Percentiles rank a stretch among this genome's conserved stretches.
These are phyloP conservation scores for Excoecaria agallocha DNA, from an alignment of 345 rosid genomes.

Conservation along the genomic window DNA sequence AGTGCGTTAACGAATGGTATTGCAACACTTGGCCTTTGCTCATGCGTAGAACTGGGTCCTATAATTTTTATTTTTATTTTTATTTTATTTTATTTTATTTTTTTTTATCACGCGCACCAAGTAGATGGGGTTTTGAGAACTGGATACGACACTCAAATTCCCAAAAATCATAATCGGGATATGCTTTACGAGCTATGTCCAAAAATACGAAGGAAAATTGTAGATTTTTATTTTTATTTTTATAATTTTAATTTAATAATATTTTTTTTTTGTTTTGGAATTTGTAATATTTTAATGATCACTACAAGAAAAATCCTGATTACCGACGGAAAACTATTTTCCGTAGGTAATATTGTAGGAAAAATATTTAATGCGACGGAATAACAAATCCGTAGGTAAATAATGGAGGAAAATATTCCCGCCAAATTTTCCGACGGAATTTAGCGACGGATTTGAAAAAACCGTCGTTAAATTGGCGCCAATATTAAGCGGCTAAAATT, in stretches of 20 bases:
- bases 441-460: too few species aligned
- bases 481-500: too few species aligned
- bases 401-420: too few species aligned
- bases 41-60: not conserved
- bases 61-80: too few species aligned
- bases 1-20: not conserved
- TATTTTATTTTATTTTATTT: too few species aligned
- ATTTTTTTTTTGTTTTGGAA: not conserved
- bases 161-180: not conserved
- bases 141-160: not conserved
- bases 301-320: too few species aligned
- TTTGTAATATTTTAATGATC: not conserved
- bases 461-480: too few species aligned
- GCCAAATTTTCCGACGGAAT: too few species aligned
- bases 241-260: not conserved
- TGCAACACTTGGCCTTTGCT: not conserved
- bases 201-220: not conserved
- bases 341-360: too few species aligned
- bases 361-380: too few species aligned
- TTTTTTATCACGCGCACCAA: slow-evolving; percentile 23
- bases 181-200: not conserved
- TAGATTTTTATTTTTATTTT: not conserved
- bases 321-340: too few species aligned
- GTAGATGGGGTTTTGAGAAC: not conserved
- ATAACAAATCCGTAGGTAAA: too few species aligned